These are phyloP conservation scores for Delphinella strobiligena DNA, from an alignment of 2,329 filamentous ascomycete species.

Conservation along the genomic window DNA sequence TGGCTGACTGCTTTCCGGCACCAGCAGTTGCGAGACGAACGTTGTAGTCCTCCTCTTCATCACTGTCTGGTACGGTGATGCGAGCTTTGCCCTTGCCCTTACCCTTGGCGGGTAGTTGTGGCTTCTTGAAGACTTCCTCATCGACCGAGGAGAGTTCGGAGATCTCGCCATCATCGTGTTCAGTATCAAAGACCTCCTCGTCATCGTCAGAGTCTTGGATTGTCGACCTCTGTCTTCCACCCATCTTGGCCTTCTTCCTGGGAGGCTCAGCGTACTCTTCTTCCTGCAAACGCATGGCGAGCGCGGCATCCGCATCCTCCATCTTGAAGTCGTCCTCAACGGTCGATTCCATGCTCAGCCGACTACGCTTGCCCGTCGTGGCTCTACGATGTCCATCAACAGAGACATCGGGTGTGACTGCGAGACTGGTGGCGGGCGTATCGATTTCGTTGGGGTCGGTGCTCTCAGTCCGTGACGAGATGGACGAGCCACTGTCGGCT, in stretches of 20 bases:
- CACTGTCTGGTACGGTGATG: slow-evolving; percentile 14
- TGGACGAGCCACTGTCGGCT: slow-evolving; percentile 9
- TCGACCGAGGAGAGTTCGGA: slow-evolving; percentile 16
- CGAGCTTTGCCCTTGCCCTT: slow-evolving; percentile 6
- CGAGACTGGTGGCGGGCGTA: slow-evolving; percentile 50
- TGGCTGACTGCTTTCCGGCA: slow-evolving; percentile 10
- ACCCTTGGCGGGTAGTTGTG: background rate
- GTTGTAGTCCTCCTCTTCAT: slow-evolving; percentile 7
- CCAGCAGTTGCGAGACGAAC: slow-evolving; percentile 6
- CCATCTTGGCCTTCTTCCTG: slow-evolving; percentile 1
- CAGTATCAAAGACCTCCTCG: background rate
- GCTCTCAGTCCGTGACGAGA: slow-evolving; percentile 26
- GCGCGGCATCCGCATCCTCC: slow-evolving; percentile 16
- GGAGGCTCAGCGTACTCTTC: slow-evolving; percentile 20
- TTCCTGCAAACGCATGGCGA: slow-evolving; percentile 22
- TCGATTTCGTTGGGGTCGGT: slow-evolving; percentile 38
- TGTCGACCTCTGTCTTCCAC: background rate
- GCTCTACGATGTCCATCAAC: slow-evolving; percentile 16
- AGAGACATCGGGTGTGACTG: slow-evolving; percentile 41
- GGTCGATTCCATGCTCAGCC: slow-evolving; percentile 14
- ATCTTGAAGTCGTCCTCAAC: slow-evolving; percentile 15
- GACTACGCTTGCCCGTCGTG: slow-evolving; percentile 21
- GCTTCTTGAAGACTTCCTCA: slow-evolving; percentile 9
- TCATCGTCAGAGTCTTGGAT: slow-evolving; percentile 19
- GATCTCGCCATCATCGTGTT: slow-evolving; percentile 11